Evolutionary conservation across 305 asterid species (phyloP), one percentile per base, ranked within the genome.

Genomic region (Solanum hybrid): DNA sequence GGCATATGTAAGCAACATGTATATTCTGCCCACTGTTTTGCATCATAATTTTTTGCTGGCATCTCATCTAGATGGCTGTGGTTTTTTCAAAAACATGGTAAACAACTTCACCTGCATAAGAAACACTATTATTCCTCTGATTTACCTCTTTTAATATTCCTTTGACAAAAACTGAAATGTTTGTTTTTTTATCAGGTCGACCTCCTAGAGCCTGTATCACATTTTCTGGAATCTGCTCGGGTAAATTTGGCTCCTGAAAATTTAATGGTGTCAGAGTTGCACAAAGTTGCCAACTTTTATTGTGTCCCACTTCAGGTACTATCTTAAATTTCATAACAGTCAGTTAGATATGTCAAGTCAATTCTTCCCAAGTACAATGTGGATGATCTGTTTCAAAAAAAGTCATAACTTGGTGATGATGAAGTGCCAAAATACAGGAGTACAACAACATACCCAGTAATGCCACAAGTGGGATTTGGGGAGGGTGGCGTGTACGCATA

Each of bases 141-240:
- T 51, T 84, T 84, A 57, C 22, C n/a, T 57, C 31, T 31, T 26
- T 20, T 84, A 31, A 10, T 45, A 51, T 76, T 20, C 34, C 41
- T 29, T 80, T 68, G 87, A 38, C 75, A 88, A 38, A 88, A 89
- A 39, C 77, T 92, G 82, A 82, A 88, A 75, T 88, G 82, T 76
- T 89, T 87, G 27, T 87, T 31, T 29, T 41, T 86, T 38, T 78
- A 88, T 93, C 94, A 97, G 99, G 98, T 97, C 92, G 99, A 97
- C 93, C 99, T 97, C 86, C 98, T 95, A 27, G 99, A 97, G 92
- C 99, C 99, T 39, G 99, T 96, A 36, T 90, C 97, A 65, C 99
- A 96, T 95, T 97, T 97, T 92, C 93, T 97, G 87, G 98, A 96
- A 85, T 91, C 98, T 90, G 99, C 99, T 89, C 95, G 96, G 31